Percentiles rank a stretch among this genome's conserved stretches.
Conservation (phyloP, 352 stramenopile genomes). For the Plasmopara viticola region DNA sequence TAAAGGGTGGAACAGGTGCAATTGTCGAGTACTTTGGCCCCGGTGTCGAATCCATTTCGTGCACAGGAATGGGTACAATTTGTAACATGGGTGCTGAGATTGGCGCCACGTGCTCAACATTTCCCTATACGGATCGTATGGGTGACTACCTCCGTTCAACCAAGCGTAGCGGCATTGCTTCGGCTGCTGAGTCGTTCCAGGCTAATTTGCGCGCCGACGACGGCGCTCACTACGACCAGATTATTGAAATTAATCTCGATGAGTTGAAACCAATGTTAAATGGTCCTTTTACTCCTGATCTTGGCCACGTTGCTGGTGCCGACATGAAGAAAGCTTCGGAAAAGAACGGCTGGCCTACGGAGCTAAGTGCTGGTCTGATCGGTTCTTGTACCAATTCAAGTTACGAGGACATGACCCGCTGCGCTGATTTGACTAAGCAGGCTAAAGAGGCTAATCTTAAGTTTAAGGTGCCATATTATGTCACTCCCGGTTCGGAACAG, state of each 20-base stretch:
- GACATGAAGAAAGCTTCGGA: conserved; percentile 61
- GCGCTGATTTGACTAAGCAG: conserved; percentile 85
- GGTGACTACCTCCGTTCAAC: conserved; percentile 89
- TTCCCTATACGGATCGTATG: conserved; percentile 91
- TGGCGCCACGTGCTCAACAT: conserved; percentile 90
- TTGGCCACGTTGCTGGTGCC: conserved; percentile 74
- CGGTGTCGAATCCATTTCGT: conserved; percentile 91
- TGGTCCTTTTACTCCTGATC: conserved; percentile 90
- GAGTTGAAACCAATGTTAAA: conserved; percentile 88
- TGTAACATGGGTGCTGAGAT: conserved; percentile 95
- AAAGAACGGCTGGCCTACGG: conserved; percentile 87
- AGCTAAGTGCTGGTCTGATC: conserved; percentile 89
- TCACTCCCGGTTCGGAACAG: conserved; percentile 91
- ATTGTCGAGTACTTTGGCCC: conserved; percentile 93
- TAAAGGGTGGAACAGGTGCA: conserved; percentile 90
- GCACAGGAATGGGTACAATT: conserved; percentile 93
- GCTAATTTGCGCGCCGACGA: conserved; percentile 86
- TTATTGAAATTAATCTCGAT: conserved; percentile 92
- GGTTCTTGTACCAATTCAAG: conserved; percentile 93
- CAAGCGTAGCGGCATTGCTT: conserved; percentile 83
- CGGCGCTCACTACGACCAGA: conserved; percentile 89
- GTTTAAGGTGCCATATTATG: conserved; percentile 91
- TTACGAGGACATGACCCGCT: conserved; percentile 92
- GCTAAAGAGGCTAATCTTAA: conserved; percentile 77
- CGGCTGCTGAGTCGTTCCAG: conserved; percentile 80